Evolutionary conservation across 1,139 yeast genomes (phyloP).

Genomic region (Blastobotrys proliferans): DNA sequence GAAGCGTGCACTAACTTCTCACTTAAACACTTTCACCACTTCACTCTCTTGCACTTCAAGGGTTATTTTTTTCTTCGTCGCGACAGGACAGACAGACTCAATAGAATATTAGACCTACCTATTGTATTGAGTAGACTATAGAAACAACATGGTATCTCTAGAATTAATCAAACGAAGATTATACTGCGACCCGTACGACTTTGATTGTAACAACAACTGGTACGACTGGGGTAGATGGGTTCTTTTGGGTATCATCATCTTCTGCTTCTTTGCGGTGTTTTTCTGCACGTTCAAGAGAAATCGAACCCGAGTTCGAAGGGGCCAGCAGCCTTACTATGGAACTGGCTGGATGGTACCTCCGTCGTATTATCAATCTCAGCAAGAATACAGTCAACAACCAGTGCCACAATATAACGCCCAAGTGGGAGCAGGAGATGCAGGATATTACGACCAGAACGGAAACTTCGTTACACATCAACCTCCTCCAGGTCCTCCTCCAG

Average conservation of each 20-base stretch:
- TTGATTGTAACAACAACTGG: conserved; percentile 25
- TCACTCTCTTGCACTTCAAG: no score
- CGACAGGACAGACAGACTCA: no score
- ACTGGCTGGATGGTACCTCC: conserved; percentile 95
- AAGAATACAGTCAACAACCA: conserved; percentile 44
- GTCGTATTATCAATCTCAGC: conserved; percentile 69
- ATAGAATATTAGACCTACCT: no score
- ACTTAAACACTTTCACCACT: no score
- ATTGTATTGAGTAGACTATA: no score
- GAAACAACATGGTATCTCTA: conserved; percentile 1
- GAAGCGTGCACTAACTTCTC: no score
- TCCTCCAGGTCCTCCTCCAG: conserved; percentile 17
- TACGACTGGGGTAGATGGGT: conserved; percentile 46
- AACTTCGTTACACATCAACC: conserved; percentile 37
- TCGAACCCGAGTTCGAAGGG: conserved; percentile 53
- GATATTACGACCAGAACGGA: conserved; percentile 73
- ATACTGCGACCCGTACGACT: conserved; percentile 4
- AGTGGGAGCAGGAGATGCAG: conserved; percentile 67
- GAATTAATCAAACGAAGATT: background rate
- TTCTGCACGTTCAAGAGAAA: conserved; percentile 44
- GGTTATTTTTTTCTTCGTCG: no score
- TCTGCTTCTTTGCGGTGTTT: conserved; percentile 51
- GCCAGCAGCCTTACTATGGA: conserved; percentile 69
- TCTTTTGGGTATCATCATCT: conserved; percentile 44
- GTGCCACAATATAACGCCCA: conserved; percentile 40